Evolutionary conservation across 805 yeast genomes (phyloP), one percentile per base, ranked within the genome.

Genomic region (Komagataella ulmi): DNA sequence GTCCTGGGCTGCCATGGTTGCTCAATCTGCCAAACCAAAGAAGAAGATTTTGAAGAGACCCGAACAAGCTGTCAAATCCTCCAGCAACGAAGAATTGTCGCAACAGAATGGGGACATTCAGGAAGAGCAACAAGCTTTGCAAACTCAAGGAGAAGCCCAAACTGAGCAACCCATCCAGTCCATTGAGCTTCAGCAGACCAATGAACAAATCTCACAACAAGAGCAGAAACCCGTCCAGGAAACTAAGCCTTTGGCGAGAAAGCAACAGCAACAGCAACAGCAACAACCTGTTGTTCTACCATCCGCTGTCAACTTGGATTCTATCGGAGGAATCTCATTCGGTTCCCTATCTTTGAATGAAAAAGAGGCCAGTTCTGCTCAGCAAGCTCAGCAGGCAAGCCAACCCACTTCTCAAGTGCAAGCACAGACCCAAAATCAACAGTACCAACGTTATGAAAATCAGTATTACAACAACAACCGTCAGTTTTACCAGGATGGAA

Each of bases 321-420:
- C 65, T 36, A 69, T 73, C 50, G 76, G 74, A 40, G 79, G 80
- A 53, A 78, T 77, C 50, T 74, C 80, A 6, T 76, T 77, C 54
- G 81, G 81, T 48, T 76, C 80, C 2, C 70, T 76, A 66, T 62
- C 76, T 3, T 63, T 79, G 56, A 67, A 71, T 51, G 77, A 76
- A 46, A 76, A 73, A 49, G 71, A 70, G 53, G 60, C 65, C 46
- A 57, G 60, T 24, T 56, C 55, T 17, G 54, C 53, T 12, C 56
- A 56, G 24, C 60, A 57, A 55, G 57, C 59, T 54, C 59, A 59
- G 55, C 51, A 55, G 50, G 57, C 55, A n/a, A 58, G 19, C 14
- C 56, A 53, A 50, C 40, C 40, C 14, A 30, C 40, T 30, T 30
- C 40, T 8, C 40, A 30, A 30, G 40, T 30, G 40, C 55, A 50